A percentile compares a stretch with the other conserved stretches of the same genome.
Conservation (phyloP, 2,329 filamentous ascomycete genomes). For the Madurella mycetomatis region DNA sequence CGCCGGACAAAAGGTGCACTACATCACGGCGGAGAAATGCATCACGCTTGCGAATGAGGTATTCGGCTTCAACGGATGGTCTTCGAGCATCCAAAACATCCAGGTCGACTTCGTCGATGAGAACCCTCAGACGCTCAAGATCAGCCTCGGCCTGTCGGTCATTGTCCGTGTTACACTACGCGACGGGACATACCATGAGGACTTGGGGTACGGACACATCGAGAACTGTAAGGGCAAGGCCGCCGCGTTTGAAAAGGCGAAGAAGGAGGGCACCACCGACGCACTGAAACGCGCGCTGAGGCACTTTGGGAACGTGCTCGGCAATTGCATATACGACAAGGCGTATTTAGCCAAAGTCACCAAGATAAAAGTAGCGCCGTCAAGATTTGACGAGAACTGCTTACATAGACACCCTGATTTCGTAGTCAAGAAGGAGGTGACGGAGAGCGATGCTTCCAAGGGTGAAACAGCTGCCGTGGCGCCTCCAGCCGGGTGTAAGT, state of each 20-base stretch:
- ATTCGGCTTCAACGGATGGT: constrained; percentile 98
- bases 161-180: constrained; percentile 85
- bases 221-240: constrained; percentile 96
- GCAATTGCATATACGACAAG: constrained; percentile 99
- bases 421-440: constrained; percentile 53
- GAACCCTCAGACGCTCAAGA: constrained; percentile 68
- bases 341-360: constrained; percentile 86
- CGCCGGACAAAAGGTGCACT: constrained; percentile 82
- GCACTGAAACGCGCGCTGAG: constrained; percentile 83
- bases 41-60: constrained; percentile 93
- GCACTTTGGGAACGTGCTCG: constrained; percentile 91
- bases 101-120: constrained; percentile 96
- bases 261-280: constrained; percentile 96
- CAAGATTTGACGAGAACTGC: constrained; percentile 72
- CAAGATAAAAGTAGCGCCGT: constrained; percentile 76
- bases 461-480: constrained; percentile 17
- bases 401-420: constrained; percentile 79
- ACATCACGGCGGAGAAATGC: constrained; percentile 92
- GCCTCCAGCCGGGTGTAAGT: constrained; percentile 14
- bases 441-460: constrained; percentile 15
- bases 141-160: constrained; percentile 82
- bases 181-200: constrained; percentile 96
- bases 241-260: constrained; percentile 94
- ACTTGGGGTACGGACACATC: constrained; percentile 93
- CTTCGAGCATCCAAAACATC: constrained; percentile 88